These are phyloP conservation scores for Pythium sp. DNA, from an alignment of 352 stramenopile genomes.

Conservation along the genomic window DNA sequence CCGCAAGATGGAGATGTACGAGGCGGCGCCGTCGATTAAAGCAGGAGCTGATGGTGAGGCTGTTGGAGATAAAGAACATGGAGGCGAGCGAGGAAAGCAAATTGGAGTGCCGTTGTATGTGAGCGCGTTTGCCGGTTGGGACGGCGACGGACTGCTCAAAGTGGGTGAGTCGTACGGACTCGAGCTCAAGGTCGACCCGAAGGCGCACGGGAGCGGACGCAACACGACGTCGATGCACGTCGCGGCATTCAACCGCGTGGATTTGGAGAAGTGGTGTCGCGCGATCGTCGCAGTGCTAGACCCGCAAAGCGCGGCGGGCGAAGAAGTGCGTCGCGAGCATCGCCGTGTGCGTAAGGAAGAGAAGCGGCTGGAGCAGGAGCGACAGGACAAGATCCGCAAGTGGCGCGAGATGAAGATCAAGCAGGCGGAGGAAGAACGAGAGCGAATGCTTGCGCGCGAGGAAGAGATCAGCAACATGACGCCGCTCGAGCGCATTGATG, in stretches of 20 bases:
- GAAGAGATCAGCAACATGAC: slow-evolving; percentile 79
- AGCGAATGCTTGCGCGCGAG: slow-evolving; percentile 51
- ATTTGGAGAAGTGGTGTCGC: slow-evolving; percentile 82
- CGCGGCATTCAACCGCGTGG: slow-evolving; percentile 76
- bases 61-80: slow-evolving; percentile 3
- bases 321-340: slow-evolving; percentile 58
- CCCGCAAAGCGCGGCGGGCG: slow-evolving; percentile 46
- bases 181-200: slow-evolving; percentile 71
- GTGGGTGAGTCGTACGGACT: slow-evolving; percentile 70
- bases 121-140: slow-evolving; percentile 72
- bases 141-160: slow-evolving; percentile 65
- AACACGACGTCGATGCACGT: slow-evolving; percentile 48
- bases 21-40: slow-evolving; percentile 14
- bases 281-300: slow-evolving; percentile 72
- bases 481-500: slow-evolving; percentile 62
- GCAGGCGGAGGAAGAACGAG: slow-evolving; percentile 52
- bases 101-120: slow-evolving; percentile 49
- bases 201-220: slow-evolving; percentile 25
- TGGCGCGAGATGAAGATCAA: slow-evolving; percentile 64
- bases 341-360: slow-evolving; percentile 59
- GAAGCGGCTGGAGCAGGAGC: slow-evolving; percentile 50
- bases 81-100: slow-evolving; percentile 20
- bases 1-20: slow-evolving; percentile 77
- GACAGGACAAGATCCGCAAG: slow-evolving; percentile 63
- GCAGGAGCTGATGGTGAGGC: neutral